Percentiles rank a stretch among this genome's conserved stretches.
Evolutionary conservation across 1,284 basidiomycete species (phyloP).

Genomic region (Austroboletus novae-zelandiae): DNA sequence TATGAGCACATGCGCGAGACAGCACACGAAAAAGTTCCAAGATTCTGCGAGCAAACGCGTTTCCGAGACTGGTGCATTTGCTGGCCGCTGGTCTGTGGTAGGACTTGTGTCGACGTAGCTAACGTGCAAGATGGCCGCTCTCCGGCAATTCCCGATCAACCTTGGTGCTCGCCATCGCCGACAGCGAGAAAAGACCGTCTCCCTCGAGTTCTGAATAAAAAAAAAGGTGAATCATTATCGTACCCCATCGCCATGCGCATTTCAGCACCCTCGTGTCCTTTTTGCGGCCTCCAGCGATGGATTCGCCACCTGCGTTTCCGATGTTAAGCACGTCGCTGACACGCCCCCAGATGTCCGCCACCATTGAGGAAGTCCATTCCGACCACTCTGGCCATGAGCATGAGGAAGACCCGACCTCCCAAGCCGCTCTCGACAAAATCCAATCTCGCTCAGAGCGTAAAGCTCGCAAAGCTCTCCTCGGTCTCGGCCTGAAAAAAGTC

Average conservation of each 20-base stretch:
- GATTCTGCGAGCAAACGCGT: too few species aligned
- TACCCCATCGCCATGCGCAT: neutral
- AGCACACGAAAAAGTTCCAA: too few species aligned
- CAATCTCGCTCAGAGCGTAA: conserved; percentile 91
- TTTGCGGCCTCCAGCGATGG: conserved; percentile 13
- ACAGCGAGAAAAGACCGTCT: conserved; percentile 36
- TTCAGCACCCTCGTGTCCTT: neutral
- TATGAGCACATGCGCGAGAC: too few species aligned
- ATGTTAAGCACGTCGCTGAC: conserved; percentile 35
- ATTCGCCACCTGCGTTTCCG: conserved; percentile 25
- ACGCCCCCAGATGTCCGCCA: conserved; percentile 61
- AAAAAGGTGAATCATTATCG: conserved; percentile 23
- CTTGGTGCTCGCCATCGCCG: conserved; percentile 29
- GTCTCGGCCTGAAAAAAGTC: conserved; percentile 89
- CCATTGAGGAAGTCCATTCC: conserved; percentile 76
- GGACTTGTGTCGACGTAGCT: too few species aligned
- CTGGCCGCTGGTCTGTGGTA: too few species aligned
- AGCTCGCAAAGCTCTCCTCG: conserved; percentile 84
- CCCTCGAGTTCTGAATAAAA: neutral
- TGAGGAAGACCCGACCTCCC: conserved; percentile 80
- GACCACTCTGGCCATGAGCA: conserved; percentile 73
- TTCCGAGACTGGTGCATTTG: too few species aligned
- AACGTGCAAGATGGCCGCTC: too few species aligned
- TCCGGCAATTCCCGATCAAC: conserved; percentile 27
- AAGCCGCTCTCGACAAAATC: conserved; percentile 87